Conservation (phyloP, 306 rosid species). For the Mimosa bimucronata region DNA sequence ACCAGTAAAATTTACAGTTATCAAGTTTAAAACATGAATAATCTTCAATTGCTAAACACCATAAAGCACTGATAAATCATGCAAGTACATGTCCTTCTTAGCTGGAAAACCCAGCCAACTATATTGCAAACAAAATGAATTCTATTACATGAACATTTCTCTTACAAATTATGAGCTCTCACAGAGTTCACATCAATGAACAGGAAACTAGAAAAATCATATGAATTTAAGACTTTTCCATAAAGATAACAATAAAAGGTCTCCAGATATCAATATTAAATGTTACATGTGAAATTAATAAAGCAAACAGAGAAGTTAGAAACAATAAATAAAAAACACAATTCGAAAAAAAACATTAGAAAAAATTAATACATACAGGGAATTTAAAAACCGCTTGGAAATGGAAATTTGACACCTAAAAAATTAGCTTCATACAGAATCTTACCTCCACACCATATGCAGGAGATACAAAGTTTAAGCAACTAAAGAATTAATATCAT, state of each 20-base stretch:
- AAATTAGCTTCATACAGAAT: constrained; percentile 39
- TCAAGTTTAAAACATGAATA: constrained; percentile 18
- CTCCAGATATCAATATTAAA: constrained; percentile 20
- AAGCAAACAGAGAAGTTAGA: constrained; percentile 8
- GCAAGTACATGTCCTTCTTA: background rate
- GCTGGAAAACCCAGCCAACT: background rate
- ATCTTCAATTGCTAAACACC: constrained; percentile 11
- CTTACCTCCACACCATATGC: constrained; percentile 43
- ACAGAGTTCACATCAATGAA: constrained; percentile 18
- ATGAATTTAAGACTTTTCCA: background rate
- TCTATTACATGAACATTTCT: constrained; percentile 12
- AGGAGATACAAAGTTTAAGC: constrained; percentile 36
- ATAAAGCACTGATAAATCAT: constrained; percentile 6
- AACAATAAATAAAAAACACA: background rate
- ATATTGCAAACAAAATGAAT: constrained; percentile 24
- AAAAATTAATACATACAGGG: constrained; percentile 36
- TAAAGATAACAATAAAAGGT: constrained; percentile 10
- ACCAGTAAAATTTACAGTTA: background rate
- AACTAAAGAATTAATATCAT: constrained; percentile 22
- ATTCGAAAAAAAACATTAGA: background rate
- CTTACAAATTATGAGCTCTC: constrained; percentile 18
- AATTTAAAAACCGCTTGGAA: background rate
- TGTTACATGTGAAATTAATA: background rate
- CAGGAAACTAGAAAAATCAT: constrained; percentile 22
- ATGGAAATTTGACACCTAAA: constrained; percentile 30